Conservation (phyloP, 2,329 filamentous ascomycete genomes). For the Alternaria sp. region DNA sequence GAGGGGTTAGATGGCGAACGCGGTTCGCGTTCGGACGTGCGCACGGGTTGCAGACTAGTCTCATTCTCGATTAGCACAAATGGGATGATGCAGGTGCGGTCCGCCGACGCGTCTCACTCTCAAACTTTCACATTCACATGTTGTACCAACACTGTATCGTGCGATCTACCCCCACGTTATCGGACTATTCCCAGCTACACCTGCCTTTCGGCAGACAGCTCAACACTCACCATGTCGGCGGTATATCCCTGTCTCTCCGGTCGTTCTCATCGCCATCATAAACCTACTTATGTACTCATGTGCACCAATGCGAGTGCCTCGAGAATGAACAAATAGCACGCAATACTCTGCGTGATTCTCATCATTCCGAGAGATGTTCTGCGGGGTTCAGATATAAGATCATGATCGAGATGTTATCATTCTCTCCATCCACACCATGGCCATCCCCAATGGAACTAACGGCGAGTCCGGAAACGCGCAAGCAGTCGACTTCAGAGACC, state of each 20-base stretch:
- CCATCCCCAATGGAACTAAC: constrained; percentile 13
- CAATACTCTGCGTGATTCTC: neutral
- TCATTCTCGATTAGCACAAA: neutral
- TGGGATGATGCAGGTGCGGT: neutral
- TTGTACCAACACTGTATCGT: neutral
- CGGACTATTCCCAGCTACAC: neutral
- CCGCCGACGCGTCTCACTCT: neutral
- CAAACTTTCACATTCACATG: neutral
- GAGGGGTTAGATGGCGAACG: constrained; percentile 15
- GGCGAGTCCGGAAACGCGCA: constrained; percentile 17
- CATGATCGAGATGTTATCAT: neutral
- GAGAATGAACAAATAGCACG: constrained; percentile 4
- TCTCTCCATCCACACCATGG: constrained; percentile 2
- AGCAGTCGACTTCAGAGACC: constrained; percentile 36
- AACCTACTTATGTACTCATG: neutral
- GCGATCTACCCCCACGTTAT: neutral
- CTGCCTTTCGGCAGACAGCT: neutral
- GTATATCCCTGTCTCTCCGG: neutral
- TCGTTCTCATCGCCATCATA: neutral
- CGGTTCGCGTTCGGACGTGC: neutral
- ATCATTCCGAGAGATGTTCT: neutral
- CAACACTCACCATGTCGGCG: neutral
- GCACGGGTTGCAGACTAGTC: neutral
- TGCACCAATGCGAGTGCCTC: neutral
- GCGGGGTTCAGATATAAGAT: neutral